Evolutionary conservation across 192 early-diverging fungal genomes (phyloP).

Genomic region (Coemansia sp.): DNA sequence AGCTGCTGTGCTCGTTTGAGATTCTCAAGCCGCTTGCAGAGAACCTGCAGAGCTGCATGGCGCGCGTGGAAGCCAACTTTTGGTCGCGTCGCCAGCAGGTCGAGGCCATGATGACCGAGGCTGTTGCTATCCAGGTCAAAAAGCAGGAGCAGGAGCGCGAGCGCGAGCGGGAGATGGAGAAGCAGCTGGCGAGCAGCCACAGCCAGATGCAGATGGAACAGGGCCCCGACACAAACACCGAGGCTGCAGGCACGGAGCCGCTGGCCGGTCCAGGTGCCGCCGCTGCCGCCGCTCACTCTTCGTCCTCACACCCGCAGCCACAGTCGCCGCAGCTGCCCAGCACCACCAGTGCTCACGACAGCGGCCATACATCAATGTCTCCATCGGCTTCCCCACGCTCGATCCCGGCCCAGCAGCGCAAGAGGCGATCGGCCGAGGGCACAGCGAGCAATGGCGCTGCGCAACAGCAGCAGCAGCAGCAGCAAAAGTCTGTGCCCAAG

Average conservation of each 20-base stretch:
- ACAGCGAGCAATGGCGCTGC: no score
- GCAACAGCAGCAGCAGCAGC: no score
- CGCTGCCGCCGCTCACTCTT: background rate
- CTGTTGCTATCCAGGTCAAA: constrained; percentile 26
- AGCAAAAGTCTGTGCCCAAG: background rate
- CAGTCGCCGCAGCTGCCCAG: no score
- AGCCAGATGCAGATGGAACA: background rate
- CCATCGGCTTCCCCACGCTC: no score
- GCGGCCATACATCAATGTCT: no score
- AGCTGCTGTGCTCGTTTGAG: constrained; percentile 89
- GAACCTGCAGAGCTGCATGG: constrained; percentile 46
- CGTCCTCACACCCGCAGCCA: no score
- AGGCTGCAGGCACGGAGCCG: background rate
- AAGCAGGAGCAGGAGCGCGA: constrained; percentile 11
- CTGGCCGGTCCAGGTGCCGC: background rate
- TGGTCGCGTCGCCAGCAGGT: constrained; percentile 47
- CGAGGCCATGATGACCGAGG: constrained; percentile 44
- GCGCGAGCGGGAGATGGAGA: background rate
- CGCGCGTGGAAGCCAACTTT: constrained; percentile 41
- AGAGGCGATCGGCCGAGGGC: no score
- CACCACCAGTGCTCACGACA: no score
- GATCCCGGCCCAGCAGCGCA: no score
- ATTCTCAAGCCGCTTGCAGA: constrained; percentile 60
- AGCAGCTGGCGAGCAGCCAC: background rate
- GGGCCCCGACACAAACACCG: background rate